Evolutionary conservation across 2,329 filamentous ascomycete species (phyloP), one percentile per base, ranked within the genome.

Genomic region (Fusarium tanahbumbuense): DNA sequence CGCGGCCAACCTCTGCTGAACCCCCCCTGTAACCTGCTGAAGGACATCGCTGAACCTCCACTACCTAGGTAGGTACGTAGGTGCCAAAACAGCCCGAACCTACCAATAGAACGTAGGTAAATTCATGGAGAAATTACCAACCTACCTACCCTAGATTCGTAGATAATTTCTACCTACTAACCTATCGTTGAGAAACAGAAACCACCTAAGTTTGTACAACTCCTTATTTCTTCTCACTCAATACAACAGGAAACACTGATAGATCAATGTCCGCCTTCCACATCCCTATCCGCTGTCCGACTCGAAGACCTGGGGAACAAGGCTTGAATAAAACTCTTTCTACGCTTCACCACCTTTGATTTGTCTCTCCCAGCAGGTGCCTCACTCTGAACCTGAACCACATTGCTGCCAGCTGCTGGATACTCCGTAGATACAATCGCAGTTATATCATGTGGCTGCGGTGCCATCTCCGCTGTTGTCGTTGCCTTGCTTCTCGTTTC

Each of bases 301-400:
- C 56, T 60, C 6, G 47, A 53, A 12, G 73, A 67, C 16, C 57
- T 62, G 2, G 61, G 59, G 34, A 86, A 85, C 12, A 86, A 71
- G 6, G 77, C 78, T 6, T 82, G 78, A 34, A 85, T 81, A 46
- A 86, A 85, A 68, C 84, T 86, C 75, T 81, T 85, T 67, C 80
- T 81, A 50, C 79, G 77, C 32, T 76, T 80, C 30, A 83, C 37
- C 6, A 37, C 59, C 61, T 60, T 74, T 5, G 52, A 23, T 7
- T 55, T 50, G 15, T 68, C 41, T 6, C 47, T 58, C 2, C 42
- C 62, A 7, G 32, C 23, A 6, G 32, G 41, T 10, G 23, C 7
- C 9, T 59, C 23, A 4, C 9, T 20, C 8, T 44, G n/a, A 11
- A 11, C 22, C 6, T 44, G 22, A 11, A 11, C 22, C 12, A n/a